phyloP scores from a whole-genome alignment of 1,139 yeast genomes.

The Geotrichum europaeum region DNA sequence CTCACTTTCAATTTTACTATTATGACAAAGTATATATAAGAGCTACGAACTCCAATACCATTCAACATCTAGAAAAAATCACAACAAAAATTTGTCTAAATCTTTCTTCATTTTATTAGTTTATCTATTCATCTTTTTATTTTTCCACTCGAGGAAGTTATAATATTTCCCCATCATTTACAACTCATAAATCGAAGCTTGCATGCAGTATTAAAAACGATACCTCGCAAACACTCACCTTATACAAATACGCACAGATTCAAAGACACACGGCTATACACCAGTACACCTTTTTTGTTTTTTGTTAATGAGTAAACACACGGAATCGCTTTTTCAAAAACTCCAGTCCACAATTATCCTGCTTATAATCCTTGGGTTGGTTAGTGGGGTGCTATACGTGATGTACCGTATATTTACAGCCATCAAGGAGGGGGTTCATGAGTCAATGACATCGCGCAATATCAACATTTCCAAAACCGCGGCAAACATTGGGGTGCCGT shows the following conservation, averaged over 20 bases:
- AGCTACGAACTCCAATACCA: background rate
- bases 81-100: background rate
- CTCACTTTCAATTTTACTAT: too few species aligned
- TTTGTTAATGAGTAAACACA: background rate
- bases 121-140: background rate
- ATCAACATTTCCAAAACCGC: constrained; percentile 15
- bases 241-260: background rate
- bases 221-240: background rate
- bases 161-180: background rate
- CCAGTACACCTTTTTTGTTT: too few species aligned
- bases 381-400: constrained; percentile 15
- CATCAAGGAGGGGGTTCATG: constrained; percentile 6
- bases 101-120: too few species aligned
- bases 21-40: too few species aligned
- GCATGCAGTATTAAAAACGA: background rate
- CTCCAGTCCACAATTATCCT: constrained; percentile 18
- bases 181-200: background rate
- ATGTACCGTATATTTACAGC: constrained; percentile 14
- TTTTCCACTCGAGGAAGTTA: background rate
- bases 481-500: constrained; percentile 18
- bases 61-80: background rate
- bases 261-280: background rate
- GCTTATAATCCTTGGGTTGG: constrained; percentile 14
- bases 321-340: background rate
- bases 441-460: constrained; percentile 12